Evolutionary conservation across 148 eudicot genomes (phyloP).

Genomic region (Arctostaphylos glauca): DNA sequence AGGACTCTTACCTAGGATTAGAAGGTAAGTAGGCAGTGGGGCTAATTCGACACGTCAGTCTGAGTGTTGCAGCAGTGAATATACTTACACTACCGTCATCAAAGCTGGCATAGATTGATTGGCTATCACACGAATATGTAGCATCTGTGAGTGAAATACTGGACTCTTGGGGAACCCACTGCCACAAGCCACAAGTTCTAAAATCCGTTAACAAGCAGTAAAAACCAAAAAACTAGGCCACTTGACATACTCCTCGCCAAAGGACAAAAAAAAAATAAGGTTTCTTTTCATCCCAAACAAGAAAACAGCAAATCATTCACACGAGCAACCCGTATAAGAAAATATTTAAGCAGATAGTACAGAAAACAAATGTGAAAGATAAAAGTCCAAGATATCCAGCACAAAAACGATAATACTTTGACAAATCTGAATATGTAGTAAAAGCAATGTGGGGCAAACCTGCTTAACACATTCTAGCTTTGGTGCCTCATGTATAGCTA

Average conservation of each 20-base stretch:
- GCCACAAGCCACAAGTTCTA: not conserved
- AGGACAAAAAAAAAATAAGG: not conserved
- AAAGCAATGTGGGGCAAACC: conserved; percentile 31
- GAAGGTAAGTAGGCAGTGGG: conserved; percentile 53
- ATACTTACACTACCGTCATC: not conserved
- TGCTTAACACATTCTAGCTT: conserved; percentile 53
- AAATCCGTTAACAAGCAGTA: not conserved
- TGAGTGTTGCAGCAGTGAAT: not conserved
- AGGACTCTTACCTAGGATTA: conserved; percentile 37
- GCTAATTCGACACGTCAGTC: conserved; percentile 49
- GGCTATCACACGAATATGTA: not conserved
- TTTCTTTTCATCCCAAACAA: not conserved
- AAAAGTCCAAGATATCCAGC: not conserved
- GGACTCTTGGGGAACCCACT: not conserved
- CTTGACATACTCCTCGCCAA: not conserved
- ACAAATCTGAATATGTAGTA: not conserved
- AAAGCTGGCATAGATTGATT: not conserved
- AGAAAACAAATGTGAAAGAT: not conserved
- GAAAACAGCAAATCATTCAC: not conserved
- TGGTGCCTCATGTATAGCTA: conserved; percentile 57
- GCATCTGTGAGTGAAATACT: not conserved
- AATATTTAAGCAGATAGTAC: not conserved
- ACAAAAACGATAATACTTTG: not conserved
- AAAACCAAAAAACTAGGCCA: not conserved
- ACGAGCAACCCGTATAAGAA: not conserved